phyloP scores from a whole-genome alignment of 352 stramenopile genomes.

The Globisporangium lucens region DNA sequence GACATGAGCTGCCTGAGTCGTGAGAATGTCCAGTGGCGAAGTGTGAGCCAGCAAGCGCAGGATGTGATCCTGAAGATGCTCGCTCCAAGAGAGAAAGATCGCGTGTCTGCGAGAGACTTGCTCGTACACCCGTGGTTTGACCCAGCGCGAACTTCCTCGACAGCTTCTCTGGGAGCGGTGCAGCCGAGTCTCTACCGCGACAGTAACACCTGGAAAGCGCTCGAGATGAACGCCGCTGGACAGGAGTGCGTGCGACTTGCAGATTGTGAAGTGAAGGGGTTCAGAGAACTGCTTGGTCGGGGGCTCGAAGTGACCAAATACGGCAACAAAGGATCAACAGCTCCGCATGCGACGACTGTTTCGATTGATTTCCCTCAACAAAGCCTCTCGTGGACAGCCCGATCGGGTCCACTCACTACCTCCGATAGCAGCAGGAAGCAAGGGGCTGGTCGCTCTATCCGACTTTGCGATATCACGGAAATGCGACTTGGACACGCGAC shows the following conservation, averaged over 20 bases:
- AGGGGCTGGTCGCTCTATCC: constrained; percentile 26
- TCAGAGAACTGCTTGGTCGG: constrained; percentile 57
- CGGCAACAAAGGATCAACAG: constrained; percentile 36
- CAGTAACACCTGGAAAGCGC: constrained; percentile 16
- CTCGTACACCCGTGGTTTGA: constrained; percentile 67
- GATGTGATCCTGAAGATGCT: constrained; percentile 67
- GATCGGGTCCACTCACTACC: constrained; percentile 18
- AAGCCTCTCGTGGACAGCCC: constrained; percentile 54
- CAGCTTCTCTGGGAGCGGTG: not conserved
- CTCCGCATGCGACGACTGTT: constrained; percentile 42
- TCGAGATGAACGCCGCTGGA: constrained; percentile 13
- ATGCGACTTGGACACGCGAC: constrained; percentile 53
- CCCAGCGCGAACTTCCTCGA: not conserved
- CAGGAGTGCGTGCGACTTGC: constrained; percentile 34
- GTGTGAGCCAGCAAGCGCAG: constrained; percentile 51
- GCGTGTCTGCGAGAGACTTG: constrained; percentile 61
- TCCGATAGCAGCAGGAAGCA: constrained; percentile 13
- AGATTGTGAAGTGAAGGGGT: constrained; percentile 59
- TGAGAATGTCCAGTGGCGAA: constrained; percentile 56
- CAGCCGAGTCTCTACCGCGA: not conserved
- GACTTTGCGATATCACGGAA: constrained; percentile 47
- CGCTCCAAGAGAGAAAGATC: constrained; percentile 36
- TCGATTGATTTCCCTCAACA: constrained; percentile 55
- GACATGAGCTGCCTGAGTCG: constrained; percentile 77
- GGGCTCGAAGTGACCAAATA: constrained; percentile 69